Conservation (phyloP, 768 basidiomycete genomes). For the Fibroporia radiculosa region DNA sequence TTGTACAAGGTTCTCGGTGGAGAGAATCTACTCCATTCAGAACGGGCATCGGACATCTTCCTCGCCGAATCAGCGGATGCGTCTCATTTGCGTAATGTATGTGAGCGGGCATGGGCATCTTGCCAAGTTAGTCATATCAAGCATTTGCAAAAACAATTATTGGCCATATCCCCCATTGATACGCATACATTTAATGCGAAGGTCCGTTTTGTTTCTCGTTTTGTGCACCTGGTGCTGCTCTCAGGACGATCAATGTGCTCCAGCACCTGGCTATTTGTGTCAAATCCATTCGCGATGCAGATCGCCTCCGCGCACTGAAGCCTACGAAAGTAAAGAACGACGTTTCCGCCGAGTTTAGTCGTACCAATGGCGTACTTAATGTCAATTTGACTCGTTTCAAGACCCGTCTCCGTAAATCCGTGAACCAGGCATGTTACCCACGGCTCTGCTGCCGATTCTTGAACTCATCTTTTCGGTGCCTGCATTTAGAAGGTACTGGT, state of each 20-base stretch:
- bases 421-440: slow-evolving; percentile 28
- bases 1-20: not conserved
- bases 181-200: not conserved
- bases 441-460: not conserved
- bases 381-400: slow-evolving; percentile 35
- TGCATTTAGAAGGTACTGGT: slow-evolving; percentile 16
- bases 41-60: not conserved
- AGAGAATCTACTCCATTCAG: not conserved
- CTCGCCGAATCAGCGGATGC: not conserved
- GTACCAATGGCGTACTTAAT: slow-evolving; percentile 24
- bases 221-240: not conserved
- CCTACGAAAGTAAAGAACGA: slow-evolving; percentile 37
- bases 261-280: slow-evolving; percentile 38
- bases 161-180: not conserved
- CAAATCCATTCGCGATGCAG: slow-evolving; percentile 37
- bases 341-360: slow-evolving; percentile 22
- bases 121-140: not conserved
- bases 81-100: not conserved
- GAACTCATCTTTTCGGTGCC: slow-evolving; percentile 2
- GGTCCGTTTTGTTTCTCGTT: not conserved
- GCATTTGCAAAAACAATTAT: not conserved
- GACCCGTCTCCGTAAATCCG: slow-evolving; percentile 33
- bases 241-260: not conserved
- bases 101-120: slow-evolving; percentile 3
- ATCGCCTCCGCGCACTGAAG: slow-evolving; percentile 41